Evolutionary conservation across 257 asterid species (phyloP), one percentile per base, ranked within the genome.

Genomic region (Phtheirospermum japonicum): DNA sequence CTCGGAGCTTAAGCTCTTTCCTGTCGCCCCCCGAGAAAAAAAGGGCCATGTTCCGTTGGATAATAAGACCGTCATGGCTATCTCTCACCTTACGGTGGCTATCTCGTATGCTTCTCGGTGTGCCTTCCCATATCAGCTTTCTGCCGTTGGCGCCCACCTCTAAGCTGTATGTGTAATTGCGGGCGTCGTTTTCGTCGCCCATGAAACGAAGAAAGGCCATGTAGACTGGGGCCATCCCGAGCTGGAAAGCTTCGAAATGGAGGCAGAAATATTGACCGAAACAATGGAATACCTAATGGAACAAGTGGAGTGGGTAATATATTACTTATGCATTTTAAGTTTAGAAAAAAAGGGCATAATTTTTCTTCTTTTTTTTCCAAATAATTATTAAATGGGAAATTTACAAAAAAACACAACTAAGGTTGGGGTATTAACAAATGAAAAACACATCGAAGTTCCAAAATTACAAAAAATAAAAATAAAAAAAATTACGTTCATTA

Each of bases 201-300:
- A 76, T 76, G 32, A 76, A 76, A 32, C 80, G 73, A n/a, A 75
- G 65, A 20, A 75, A 75, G 17, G 80, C 77, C 80, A 75, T 75
- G 56, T 66, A 75, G 2, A 75, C 80, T 4, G 80, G 80, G 39
- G 76, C 71, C 65, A 63, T 67, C 17, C 80, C 80, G 2, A 75
- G 74, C 77, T 66, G 76, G 59, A 75, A 75, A 12, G 76, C 80
- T 64, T 75, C 80, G 34, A 71, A 67, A 69, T 67, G 73, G 13
- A 65, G 79, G 67, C 76, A 75, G 63, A 70, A 75, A 51, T 70
- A 74, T 52, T 75, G 73, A 16, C 80, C 80, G 67, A 76, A 76
- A 67, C 80, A 76, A 69, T 76, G 74, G 62, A 76, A 76, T 16
- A 76, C 80, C 80, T 76, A 48, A 50, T n/a, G 4, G 8, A 40